Percentiles rank a stretch among this genome's conserved stretches.
These are phyloP conservation scores for Paragyromitra xinjiangensis DNA, from an alignment of 495 filamentous ascomycete genomes.

Conservation along the genomic window DNA sequence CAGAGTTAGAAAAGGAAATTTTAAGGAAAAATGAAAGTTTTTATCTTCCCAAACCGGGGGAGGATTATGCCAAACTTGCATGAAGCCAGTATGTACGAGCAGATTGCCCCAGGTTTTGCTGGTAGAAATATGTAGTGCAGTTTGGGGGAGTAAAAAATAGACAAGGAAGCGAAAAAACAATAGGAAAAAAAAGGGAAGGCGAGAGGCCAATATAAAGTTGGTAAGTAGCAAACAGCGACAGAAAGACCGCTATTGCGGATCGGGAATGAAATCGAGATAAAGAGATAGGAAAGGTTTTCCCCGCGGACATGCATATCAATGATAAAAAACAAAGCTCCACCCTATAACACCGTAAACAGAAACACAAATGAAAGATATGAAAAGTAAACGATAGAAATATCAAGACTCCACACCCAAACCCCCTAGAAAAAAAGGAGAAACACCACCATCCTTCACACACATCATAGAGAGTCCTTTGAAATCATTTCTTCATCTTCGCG, in stretches of 20 bases:
- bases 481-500: constrained; percentile 18
- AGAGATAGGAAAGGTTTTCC: constrained; percentile 33
- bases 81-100: constrained; percentile 2
- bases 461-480: constrained; percentile 21
- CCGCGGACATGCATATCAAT: constrained; percentile 13
- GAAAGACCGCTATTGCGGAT: background rate
- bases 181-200: constrained; percentile 12
- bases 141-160: constrained; percentile 11
- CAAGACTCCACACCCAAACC: constrained; percentile 35
- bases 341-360: constrained; percentile 30
- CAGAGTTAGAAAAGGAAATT: background rate
- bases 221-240: constrained; percentile 15
- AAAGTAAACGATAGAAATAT: constrained; percentile 25
- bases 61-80: constrained; percentile 15
- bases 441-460: constrained; percentile 4
- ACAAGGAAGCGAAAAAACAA: constrained; percentile 22
- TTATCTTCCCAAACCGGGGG: constrained; percentile 38
- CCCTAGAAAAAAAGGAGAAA: constrained; percentile 19
- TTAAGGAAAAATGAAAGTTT: constrained; percentile 23
- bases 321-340: constrained; percentile 20
- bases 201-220: constrained; percentile 10
- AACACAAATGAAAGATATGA: constrained; percentile 26
- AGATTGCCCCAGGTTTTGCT: constrained; percentile 13
- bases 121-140: constrained; percentile 39
- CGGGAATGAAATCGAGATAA: constrained; percentile 3